A percentile compares a stretch with the other conserved stretches of the same genome.
phyloP scores from a whole-genome alignment of 2,329 filamentous ascomycete genomes.

The Fusarium newnesense region DNA sequence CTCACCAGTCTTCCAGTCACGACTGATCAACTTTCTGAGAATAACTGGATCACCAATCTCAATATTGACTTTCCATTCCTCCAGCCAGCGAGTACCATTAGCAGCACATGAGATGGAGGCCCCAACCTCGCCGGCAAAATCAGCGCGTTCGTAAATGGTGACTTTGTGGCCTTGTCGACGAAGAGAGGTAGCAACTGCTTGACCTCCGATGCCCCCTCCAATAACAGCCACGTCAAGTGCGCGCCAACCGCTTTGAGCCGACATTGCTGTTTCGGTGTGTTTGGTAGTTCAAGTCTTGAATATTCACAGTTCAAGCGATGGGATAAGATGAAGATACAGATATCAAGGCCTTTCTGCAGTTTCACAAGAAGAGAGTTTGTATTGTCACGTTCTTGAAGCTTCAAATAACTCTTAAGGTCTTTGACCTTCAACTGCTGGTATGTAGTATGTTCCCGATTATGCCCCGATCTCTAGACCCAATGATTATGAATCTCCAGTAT shows the following conservation, averaged over 20 bases:
- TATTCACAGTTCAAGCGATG: fast-evolving
- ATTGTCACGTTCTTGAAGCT: neutral
- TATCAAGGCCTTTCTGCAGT: fast-evolving
- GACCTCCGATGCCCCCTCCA: neutral
- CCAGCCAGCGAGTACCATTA: neutral
- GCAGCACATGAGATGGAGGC: neutral
- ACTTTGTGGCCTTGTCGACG: neutral
- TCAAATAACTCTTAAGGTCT: neutral
- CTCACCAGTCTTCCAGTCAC: neutral
- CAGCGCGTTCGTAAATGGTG: neutral
- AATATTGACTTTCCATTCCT: neutral
- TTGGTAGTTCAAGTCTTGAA: neutral
- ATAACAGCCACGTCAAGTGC: neutral
- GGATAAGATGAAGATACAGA: neutral
- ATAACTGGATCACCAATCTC: neutral
- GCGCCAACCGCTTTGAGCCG: neutral
- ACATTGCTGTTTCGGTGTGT: neutral
- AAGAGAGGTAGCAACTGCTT: neutral
- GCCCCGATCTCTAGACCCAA: neutral
- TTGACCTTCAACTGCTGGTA: fast-evolving
- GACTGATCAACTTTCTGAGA: neutral
- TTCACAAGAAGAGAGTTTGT: neutral
- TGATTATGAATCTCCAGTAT: fast-evolving
- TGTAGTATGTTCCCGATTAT: neutral
- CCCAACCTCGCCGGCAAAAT: neutral